Conservation (phyloP, 805 yeast species). For the Zygotorulaspora chibaensis region DNA sequence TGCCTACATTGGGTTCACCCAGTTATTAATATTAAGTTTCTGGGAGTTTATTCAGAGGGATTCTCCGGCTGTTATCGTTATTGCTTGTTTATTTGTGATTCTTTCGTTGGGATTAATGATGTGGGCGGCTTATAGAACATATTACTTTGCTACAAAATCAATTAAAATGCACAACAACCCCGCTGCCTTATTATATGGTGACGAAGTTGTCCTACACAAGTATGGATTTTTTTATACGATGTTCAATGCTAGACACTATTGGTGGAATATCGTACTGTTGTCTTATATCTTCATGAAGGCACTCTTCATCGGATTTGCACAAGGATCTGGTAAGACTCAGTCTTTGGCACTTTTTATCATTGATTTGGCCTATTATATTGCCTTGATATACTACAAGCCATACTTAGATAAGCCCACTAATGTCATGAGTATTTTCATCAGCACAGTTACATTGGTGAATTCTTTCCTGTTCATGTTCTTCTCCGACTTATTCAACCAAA, state of each 20-base stretch:
- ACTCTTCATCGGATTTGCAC: slow-evolving; percentile 72
- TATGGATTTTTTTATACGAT: slow-evolving; percentile 88
- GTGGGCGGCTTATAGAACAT: slow-evolving; percentile 64
- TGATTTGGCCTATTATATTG: slow-evolving; percentile 65
- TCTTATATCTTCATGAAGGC: slow-evolving; percentile 61
- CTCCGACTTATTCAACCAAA: slow-evolving; percentile 78
- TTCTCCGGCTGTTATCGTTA: slow-evolving; percentile 82
- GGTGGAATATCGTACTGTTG: slow-evolving; percentile 72
- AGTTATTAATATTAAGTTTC: slow-evolving; percentile 68
- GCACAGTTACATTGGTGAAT: slow-evolving; percentile 68
- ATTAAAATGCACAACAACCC: slow-evolving; percentile 64
- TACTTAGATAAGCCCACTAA: slow-evolving; percentile 82
- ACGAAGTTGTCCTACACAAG: slow-evolving; percentile 62
- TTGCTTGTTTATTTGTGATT: slow-evolving; percentile 68
- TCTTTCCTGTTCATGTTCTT: slow-evolving; percentile 84
- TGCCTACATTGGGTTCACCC: slow-evolving; percentile 80
- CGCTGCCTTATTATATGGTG: slow-evolving; percentile 83
- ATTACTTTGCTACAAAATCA: slow-evolving; percentile 59
- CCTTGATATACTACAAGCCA: slow-evolving; percentile 63
- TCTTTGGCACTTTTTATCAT: slow-evolving; percentile 69
- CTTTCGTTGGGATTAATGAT: slow-evolving; percentile 56
- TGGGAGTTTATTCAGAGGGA: slow-evolving; percentile 84
- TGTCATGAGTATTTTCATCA: slow-evolving; percentile 64
- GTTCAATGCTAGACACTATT: slow-evolving; percentile 76
- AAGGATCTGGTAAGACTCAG: slow-evolving; percentile 76